Base-by-base conservation (phyloP, 129 eudicot species). In the Arctium minus region DNA sequence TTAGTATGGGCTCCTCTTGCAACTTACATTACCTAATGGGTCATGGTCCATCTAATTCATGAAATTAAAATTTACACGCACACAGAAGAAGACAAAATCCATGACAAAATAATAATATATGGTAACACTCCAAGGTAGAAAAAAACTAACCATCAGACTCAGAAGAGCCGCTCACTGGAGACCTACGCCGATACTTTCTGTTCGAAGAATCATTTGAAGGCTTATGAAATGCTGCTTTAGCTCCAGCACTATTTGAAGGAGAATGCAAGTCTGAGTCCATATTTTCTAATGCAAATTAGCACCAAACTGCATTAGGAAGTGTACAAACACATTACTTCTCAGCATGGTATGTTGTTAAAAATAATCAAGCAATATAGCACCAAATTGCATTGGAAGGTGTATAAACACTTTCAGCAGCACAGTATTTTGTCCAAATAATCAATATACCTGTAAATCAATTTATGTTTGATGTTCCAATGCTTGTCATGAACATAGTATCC, bases 171-270 rank as follows among this genome's bases (percentile, higher is more conserved):
- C 81, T 83, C 27, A 79, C 87, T 73, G 97, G 93, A 82, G 97
- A 90, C 85, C 97, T 87, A 4, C 93, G 94, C 71, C 98, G 79
- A 84, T 95, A 95, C 70, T 91, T 95, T 87, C 97, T 72, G 81
- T 76, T 86, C 0, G 88, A 91, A 12, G 92, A 86, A 86, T 91
- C 98, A 89, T 87, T 93, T 3, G 88, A 74, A 73, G 94, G 98
- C 92, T 95, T 95, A 82, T 92, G 91, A 80, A 92, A 91, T 68
- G 88, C 89, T 35, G 92, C 82, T 79, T 89, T 91, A 68, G 90
- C 69, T 65, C 79, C 87, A 56, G 53, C 80, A 74, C 38, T 79
- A 36, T 92, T 93, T 12, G 78, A 27, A 42, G 90, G 89, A 56
- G 89, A 78, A 48, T 70, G 76, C 75, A 56, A 38, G 79, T 81